Evolutionary conservation across 116 monocot genomes (phyloP).

Genomic region (Cymodocea nodosa): DNA sequence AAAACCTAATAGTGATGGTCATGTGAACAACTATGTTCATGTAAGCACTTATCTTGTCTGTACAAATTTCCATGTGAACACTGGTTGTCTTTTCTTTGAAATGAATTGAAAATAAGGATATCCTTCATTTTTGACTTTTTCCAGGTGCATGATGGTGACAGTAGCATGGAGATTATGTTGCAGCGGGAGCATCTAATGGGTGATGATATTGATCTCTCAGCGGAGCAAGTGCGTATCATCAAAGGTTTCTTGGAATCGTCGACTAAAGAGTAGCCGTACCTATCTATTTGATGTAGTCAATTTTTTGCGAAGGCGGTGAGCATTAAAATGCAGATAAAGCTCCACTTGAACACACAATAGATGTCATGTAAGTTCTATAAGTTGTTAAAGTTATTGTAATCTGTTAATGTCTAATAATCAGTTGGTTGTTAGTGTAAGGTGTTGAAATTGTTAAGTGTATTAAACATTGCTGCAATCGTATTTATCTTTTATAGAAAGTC

Average conservation of each 20-base stretch:
- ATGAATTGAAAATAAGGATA: background rate
- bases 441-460: too few species aligned
- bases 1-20: slow-evolving; percentile 53
- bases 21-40: slow-evolving; percentile 85
- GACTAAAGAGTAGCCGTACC: background rate
- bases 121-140: background rate
- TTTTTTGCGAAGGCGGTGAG: too few species aligned
- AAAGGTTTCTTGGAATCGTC: slow-evolving; percentile 38
- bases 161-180: slow-evolving; percentile 16
- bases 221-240: slow-evolving; percentile 38
- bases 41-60: slow-evolving; percentile 16
- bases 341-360: too few species aligned
- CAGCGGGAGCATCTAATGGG: slow-evolving; percentile 32
- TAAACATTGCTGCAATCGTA: too few species aligned
- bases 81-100: background rate
- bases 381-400: too few species aligned
- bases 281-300: background rate
- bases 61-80: too few species aligned
- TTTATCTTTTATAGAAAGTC: too few species aligned
- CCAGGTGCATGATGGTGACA: slow-evolving; percentile 29
- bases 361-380: too few species aligned
- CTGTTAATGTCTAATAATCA: too few species aligned
- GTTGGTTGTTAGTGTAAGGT: too few species aligned
- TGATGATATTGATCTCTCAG: slow-evolving; percentile 45
- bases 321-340: too few species aligned